Evolutionary conservation across 805 yeast genomes (phyloP).

Genomic region (Monosporozyma solicola): DNA sequence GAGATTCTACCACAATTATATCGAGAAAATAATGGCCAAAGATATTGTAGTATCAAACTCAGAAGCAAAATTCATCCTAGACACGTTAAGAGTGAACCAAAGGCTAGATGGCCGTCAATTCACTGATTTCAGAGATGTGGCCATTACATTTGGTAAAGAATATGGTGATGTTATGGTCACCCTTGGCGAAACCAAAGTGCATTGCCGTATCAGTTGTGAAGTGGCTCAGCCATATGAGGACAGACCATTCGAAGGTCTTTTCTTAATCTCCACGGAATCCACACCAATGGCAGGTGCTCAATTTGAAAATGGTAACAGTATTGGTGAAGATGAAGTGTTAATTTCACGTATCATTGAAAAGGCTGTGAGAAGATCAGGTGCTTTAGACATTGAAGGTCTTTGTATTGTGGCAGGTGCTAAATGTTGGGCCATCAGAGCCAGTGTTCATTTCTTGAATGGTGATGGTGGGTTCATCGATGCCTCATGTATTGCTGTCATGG

Average conservation of each 20-base stretch:
- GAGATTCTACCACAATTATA: neutral
- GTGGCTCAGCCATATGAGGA: slow-evolving; percentile 78
- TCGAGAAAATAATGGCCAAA: slow-evolving; percentile 40
- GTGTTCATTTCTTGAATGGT: slow-evolving; percentile 76
- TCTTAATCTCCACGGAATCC: slow-evolving; percentile 75
- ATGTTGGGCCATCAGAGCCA: slow-evolving; percentile 89
- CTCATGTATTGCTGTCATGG: slow-evolving; percentile 82
- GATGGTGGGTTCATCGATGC: slow-evolving; percentile 93
- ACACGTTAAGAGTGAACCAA: slow-evolving; percentile 50
- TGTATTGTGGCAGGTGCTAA: slow-evolving; percentile 87
- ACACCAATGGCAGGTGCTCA: slow-evolving; percentile 84
- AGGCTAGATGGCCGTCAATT: slow-evolving; percentile 66
- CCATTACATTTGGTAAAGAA: slow-evolving; percentile 57
- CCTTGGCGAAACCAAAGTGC: slow-evolving; percentile 58
- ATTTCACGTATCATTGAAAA: slow-evolving; percentile 81
- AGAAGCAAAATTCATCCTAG: slow-evolving; percentile 53
- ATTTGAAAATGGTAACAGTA: slow-evolving; percentile 62
- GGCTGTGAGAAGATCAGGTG: slow-evolving; percentile 82
- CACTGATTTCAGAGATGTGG: slow-evolving; percentile 54
- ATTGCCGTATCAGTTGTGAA: slow-evolving; percentile 54
- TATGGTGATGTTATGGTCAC: slow-evolving; percentile 74
- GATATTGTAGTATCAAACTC: slow-evolving; percentile 53
- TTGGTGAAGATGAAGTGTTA: slow-evolving; percentile 71
- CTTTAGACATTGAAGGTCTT: slow-evolving; percentile 80
- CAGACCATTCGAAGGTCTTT: slow-evolving; percentile 88